Percentiles rank a stretch among this genome's conserved stretches.
Evolutionary conservation across 2,329 filamentous ascomycete species (phyloP).

Genomic region (Dothideomycetes sp.): DNA sequence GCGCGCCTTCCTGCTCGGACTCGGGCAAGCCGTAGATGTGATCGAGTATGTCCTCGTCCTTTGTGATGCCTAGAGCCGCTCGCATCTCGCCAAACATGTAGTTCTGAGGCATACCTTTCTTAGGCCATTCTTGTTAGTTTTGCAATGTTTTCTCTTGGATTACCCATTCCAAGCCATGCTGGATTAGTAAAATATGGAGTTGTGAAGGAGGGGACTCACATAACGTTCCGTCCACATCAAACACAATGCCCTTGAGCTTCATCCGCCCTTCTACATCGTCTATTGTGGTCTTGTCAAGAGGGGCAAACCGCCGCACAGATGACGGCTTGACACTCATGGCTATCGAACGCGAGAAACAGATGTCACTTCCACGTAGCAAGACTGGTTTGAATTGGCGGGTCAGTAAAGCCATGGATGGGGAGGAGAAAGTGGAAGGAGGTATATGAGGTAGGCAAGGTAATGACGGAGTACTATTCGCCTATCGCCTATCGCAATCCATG

Average conservation of each 20-base stretch:
- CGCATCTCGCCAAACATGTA: conserved; percentile 95
- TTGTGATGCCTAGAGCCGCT: conserved; percentile 59
- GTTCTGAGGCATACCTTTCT: conserved; percentile 69
- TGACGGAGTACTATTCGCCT: no score
- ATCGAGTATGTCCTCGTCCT: conserved; percentile 71
- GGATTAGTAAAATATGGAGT: not conserved
- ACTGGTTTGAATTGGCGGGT: no score
- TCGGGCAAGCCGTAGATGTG: conserved; percentile 69
- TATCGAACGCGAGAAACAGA: not conserved
- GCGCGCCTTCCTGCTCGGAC: conserved; percentile 44
- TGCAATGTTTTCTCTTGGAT: no score
- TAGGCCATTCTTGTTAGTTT: conserved; percentile 4
- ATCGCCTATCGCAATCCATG: no score
- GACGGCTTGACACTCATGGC: conserved; percentile 2
- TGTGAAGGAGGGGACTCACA: conserved; percentile 47
- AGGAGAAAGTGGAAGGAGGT: no score
- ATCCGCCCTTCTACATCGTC: conserved; percentile 22
- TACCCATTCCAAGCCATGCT: not conserved
- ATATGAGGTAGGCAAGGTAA: no score
- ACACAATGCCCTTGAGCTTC: conserved; percentile 52
- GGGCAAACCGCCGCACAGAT: conserved; percentile 36
- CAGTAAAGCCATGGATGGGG: no score
- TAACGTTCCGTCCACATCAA: conserved; percentile 91
- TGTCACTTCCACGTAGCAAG: not conserved
- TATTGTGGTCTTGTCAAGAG: conserved; percentile 28